A percentile compares a stretch with the other conserved stretches of the same genome.
Conservation (phyloP, 1,284 basidiomycete species). For the Ceraceosorus guamensis region DNA sequence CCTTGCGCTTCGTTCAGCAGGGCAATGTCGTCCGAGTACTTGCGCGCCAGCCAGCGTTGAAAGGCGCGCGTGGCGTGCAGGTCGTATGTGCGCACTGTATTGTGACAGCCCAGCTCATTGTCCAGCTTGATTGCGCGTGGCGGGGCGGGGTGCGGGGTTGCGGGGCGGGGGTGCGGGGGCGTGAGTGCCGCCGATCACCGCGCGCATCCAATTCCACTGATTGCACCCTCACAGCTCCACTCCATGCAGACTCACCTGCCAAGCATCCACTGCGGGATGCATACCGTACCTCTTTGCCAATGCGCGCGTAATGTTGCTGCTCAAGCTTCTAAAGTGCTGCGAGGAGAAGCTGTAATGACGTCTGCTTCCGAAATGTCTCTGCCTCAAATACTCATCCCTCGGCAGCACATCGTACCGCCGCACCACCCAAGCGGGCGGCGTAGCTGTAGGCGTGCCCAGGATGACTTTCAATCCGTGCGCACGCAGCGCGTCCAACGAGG, state of each 20-base stretch:
- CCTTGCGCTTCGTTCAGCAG: slow-evolving; percentile 25
- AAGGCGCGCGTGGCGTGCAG: slow-evolving; percentile 17
- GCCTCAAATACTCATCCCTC: slow-evolving; percentile 15
- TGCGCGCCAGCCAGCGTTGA: slow-evolving; percentile 21
- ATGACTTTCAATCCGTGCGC: slow-evolving; percentile 26
- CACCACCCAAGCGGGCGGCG: slow-evolving; percentile 27
- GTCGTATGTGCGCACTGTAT: slow-evolving; percentile 20
- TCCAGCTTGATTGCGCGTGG: too few relatives aligned
- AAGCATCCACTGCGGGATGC: slow-evolving; percentile 15
- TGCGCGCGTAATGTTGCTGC: slow-evolving; percentile 17
- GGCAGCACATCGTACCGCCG: slow-evolving; percentile 27
- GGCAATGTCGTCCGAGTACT: slow-evolving; percentile 24
- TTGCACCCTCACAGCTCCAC: too few relatives aligned
- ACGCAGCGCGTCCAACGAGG: slow-evolving; percentile 16
- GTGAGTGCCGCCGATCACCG: too few relatives aligned
- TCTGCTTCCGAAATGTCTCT: slow-evolving; percentile 19
- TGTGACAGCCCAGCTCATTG: slow-evolving; percentile 26
- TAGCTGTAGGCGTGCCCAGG: slow-evolving; percentile 25
- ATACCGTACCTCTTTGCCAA: slow-evolving; percentile 25
- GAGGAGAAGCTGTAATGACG: slow-evolving; percentile 21
- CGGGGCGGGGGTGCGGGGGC: too few relatives aligned
- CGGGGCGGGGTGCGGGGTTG: too few relatives aligned
- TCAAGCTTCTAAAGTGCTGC: slow-evolving; percentile 22
- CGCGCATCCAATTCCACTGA: too few relatives aligned
- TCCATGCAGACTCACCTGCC: slow-evolving; percentile 13